Evolutionary conservation across 768 basidiomycete species (phyloP), one percentile per base, ranked within the genome.

Genomic region (Tephrocybe sp.): DNA sequence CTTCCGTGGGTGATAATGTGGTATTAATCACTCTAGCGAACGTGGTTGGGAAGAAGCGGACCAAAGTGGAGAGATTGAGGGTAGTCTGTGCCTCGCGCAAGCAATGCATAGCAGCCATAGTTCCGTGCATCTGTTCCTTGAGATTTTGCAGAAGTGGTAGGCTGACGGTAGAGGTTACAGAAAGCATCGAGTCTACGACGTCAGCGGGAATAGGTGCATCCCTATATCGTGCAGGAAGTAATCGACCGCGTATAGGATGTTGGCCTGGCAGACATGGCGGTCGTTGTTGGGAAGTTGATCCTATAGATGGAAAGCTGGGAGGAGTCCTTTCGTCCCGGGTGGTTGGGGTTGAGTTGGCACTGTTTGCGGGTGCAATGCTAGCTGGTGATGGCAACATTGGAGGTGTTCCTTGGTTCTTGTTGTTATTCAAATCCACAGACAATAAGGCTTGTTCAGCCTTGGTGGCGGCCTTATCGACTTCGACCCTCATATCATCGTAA

Each of bases 321-420:
- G 83, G 83, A 2, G 85, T 84, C 32, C 75, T 72, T 31, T 71
- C 76, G 42, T 81, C 77, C 46, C 79, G 78, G 53, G 76, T 81
- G 33, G 80, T 83, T 8, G 89, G 89, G 0, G 88, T 91, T 12
- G 88, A 90, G 57, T 87, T 88, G 47, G 86, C 81, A 60, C 88
- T 91, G 58, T 75, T 83, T 6, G 80, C 72, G 13, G 84, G 73
- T 11, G 74, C 80, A 51, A 84, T 83, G 62, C 84, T 87, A 9
- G 83, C 86, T 2, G 86, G 86, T 32, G 87, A 89, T 33, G 87
- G 89, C 39, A 90, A 80, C 89, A 89, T 89, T 30, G 82, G 80
- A 30, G 87, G 86, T 0, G 84, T 83, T 5, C 67, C 61, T 46
- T 76, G 70, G 6, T 68, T 62, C 57, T 74, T 77, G 51, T 68